phyloP scores from a whole-genome alignment of 345 rosid genomes.

The Capsella bursapastoris region DNA sequence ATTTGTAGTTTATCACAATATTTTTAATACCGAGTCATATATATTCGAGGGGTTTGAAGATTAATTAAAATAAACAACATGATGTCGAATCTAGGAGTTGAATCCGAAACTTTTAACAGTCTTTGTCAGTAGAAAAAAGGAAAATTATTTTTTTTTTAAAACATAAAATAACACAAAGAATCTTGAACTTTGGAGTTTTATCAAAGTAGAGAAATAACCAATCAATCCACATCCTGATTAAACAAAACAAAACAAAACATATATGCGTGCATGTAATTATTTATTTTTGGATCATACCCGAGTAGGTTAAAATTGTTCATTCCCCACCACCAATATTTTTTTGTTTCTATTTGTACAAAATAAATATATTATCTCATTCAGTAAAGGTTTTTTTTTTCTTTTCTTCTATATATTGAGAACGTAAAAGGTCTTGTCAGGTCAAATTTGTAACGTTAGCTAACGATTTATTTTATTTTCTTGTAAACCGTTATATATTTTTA shows the following conservation, averaged over 20 bases:
- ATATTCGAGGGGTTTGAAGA: not conserved
- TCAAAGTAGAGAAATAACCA: slow-evolving; percentile 17
- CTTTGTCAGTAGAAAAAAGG: slow-evolving; percentile 24
- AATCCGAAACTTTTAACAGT: slow-evolving; percentile 33
- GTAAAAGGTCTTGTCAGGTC: no score
- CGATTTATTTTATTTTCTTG: no score
- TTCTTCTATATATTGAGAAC: no score
- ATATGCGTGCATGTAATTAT: not conserved
- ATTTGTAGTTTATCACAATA: not conserved
- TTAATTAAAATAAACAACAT: slow-evolving; percentile 9
- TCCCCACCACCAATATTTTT: not conserved
- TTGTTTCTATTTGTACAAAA: no score
- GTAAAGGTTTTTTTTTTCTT: no score
- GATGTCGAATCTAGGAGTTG: slow-evolving; percentile 25
- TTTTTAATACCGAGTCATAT: slow-evolving; percentile 4
- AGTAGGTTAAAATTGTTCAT: not conserved
- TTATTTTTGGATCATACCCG: not conserved
- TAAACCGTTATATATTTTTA: not conserved
- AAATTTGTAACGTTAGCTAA: no score
- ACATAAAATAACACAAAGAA: slow-evolving; percentile 17
- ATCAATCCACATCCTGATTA: slow-evolving; percentile 7
- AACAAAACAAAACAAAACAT: not conserved
- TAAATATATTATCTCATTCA: no score
- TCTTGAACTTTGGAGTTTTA: slow-evolving; percentile 30
- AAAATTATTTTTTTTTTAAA: not conserved